Conservation (phyloP, 768 basidiomycete species). For the Rhodotorula diobovata region DNA sequence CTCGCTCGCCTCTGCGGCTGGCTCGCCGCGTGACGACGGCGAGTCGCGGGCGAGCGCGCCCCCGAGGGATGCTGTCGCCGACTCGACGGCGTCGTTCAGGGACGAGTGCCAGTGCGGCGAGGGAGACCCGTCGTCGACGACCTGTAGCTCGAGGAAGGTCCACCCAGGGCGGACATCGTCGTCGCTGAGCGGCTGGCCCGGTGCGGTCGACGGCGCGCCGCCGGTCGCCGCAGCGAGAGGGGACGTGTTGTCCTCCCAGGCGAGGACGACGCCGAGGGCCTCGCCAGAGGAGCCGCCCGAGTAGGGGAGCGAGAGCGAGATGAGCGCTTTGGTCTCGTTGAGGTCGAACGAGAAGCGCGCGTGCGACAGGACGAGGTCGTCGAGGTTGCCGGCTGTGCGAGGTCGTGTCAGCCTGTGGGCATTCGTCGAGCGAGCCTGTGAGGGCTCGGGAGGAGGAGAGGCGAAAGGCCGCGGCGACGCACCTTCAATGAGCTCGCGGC, state of each 20-base stretch:
- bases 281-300: not conserved
- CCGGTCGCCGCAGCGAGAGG: not conserved
- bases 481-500: constrained; percentile 12
- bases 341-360: constrained; percentile 3
- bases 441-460: too few relatives aligned
- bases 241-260: not conserved
- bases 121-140: not conserved
- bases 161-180: constrained; percentile 12
- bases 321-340: constrained; percentile 3
- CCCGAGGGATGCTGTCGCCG: not conserved
- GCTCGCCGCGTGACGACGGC: too few relatives aligned
- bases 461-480: not conserved
- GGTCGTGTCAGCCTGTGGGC: not conserved
- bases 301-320: constrained; percentile 8
- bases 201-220: not conserved
- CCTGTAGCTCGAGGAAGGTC: constrained; percentile 14
- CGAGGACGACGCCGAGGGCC: not conserved
- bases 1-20: too few relatives aligned
- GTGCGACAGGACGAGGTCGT: constrained; percentile 6
- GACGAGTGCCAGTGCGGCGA: not conserved
- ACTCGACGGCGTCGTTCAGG: not conserved
- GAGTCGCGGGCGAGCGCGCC: not conserved
- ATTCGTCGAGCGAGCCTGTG: not conserved
- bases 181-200: not conserved
- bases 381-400: constrained; percentile 2